phyloP scores from a whole-genome alignment of 257 asterid species.

The Voacanga thouarsii region DNA sequence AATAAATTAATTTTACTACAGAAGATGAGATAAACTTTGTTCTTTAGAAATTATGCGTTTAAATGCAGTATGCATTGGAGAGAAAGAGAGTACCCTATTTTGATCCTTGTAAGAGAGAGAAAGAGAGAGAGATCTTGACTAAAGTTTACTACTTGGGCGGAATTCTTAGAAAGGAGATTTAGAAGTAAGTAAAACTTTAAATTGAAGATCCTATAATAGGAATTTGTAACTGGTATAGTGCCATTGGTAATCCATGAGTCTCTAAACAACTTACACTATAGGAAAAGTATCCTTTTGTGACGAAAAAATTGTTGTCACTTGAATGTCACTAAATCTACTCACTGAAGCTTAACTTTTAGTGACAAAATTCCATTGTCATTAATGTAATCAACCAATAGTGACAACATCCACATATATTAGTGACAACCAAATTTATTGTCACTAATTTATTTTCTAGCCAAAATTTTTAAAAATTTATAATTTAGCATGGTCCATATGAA shows the following conservation, averaged over 20 bases:
- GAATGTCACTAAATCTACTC: too few relatives aligned
- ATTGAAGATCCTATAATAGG: background rate
- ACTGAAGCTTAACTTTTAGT: too few relatives aligned
- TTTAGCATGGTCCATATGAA: too few relatives aligned
- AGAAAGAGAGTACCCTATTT: background rate
- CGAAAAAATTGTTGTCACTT: too few relatives aligned
- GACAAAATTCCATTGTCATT: too few relatives aligned
- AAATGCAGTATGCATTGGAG: background rate
- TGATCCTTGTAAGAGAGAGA: background rate
- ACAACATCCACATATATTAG: too few relatives aligned
- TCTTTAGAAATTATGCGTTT: background rate
- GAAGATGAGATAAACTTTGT: background rate
- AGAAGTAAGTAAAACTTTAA: background rate
- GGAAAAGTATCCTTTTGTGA: too few relatives aligned
- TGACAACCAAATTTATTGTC: too few relatives aligned
- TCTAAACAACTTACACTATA: background rate
- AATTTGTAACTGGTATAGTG: background rate
- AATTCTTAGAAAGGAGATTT: background rate
- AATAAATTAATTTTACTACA: background rate
- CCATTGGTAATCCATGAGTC: background rate
- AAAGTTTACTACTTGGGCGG: background rate
- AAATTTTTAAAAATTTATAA: too few relatives aligned
- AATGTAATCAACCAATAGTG: too few relatives aligned
- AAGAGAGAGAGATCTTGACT: background rate
- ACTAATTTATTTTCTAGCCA: too few relatives aligned